phyloP scores from a whole-genome alignment of 2,329 filamentous ascomycete genomes.

The Paecilomyces formosus region DNA sequence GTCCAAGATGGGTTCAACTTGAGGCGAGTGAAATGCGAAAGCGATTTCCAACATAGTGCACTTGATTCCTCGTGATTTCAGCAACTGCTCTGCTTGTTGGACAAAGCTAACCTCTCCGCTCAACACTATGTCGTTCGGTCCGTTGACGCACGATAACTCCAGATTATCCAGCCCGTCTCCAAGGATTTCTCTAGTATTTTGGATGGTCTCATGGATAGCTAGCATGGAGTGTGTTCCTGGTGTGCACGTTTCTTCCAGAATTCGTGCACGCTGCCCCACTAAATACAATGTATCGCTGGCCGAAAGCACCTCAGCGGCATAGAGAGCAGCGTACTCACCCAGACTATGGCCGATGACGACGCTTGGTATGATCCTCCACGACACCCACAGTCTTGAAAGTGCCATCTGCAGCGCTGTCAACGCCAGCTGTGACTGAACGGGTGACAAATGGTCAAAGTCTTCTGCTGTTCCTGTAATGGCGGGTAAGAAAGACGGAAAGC shows the following conservation, averaged over 20 bases:
- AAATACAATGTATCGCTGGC: slow-evolving; percentile 18
- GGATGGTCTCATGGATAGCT: no score
- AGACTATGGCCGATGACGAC: slow-evolving; percentile 23
- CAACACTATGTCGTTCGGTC: slow-evolving; percentile 61
- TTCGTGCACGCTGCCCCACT: slow-evolving; percentile 15
- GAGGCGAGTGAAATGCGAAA: slow-evolving; percentile 42
- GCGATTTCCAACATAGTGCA: slow-evolving; percentile 52
- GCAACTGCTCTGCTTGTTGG: slow-evolving; percentile 32
- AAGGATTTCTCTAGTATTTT: no score
- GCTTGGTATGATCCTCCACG: slow-evolving; percentile 12
- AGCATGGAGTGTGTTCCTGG: slow-evolving; percentile 5
- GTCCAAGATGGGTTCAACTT: slow-evolving; percentile 1
- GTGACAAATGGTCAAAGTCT: no score
- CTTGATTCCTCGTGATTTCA: neutral
- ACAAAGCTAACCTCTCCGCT: slow-evolving; percentile 54
- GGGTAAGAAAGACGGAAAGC: slow-evolving; percentile 24
- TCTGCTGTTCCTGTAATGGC: slow-evolving; percentile 21
- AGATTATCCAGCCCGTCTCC: no score
- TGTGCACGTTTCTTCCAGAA: slow-evolving; percentile 14
- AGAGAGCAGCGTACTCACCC: slow-evolving; percentile 23
- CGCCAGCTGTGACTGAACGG: no score
- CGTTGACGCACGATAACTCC: neutral
- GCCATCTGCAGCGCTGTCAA: neutral
- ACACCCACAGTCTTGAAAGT: slow-evolving; percentile 7
- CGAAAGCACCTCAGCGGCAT: slow-evolving; percentile 17